phyloP scores from a whole-genome alignment of 140 eudicot species.

The Oenanthe javanica region DNA sequence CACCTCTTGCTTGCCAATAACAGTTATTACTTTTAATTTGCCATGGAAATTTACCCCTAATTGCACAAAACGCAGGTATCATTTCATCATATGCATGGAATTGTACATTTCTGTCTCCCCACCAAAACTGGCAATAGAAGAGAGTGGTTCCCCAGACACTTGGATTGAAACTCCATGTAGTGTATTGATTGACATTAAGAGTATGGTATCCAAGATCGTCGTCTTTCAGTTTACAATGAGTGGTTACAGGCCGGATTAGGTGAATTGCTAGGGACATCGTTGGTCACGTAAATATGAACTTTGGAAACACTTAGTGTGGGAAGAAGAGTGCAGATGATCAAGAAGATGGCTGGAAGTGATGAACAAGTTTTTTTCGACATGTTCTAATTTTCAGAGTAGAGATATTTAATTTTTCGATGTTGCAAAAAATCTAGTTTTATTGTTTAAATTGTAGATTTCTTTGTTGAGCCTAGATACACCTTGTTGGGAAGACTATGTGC shows the following conservation, averaged over 20 bases:
- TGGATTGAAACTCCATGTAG: background rate
- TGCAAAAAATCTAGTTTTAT: background rate
- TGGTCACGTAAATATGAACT: background rate
- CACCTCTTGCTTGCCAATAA: constrained; percentile 1
- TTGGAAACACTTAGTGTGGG: background rate
- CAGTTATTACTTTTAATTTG: background rate
- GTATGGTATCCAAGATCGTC: background rate
- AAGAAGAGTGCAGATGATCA: background rate
- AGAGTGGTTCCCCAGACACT: background rate
- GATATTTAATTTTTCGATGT: too few species aligned
- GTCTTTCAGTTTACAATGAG: background rate
- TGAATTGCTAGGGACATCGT: background rate
- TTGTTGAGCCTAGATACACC: too few species aligned
- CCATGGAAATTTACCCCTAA: background rate
- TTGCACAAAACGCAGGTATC: background rate
- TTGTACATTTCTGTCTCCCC: background rate
- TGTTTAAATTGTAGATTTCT: too few species aligned
- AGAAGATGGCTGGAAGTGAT: background rate
- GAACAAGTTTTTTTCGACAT: background rate
- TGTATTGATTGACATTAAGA: background rate
- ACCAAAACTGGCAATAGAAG: constrained; percentile 6
- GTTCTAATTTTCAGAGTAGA: background rate
- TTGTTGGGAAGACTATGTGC: too few species aligned
- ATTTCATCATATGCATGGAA: background rate
- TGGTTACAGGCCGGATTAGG: background rate